These are phyloP conservation scores for Entomortierella chlamydospora DNA, from an alignment of 192 early-diverging fungal genomes.

Conservation along the genomic window DNA sequence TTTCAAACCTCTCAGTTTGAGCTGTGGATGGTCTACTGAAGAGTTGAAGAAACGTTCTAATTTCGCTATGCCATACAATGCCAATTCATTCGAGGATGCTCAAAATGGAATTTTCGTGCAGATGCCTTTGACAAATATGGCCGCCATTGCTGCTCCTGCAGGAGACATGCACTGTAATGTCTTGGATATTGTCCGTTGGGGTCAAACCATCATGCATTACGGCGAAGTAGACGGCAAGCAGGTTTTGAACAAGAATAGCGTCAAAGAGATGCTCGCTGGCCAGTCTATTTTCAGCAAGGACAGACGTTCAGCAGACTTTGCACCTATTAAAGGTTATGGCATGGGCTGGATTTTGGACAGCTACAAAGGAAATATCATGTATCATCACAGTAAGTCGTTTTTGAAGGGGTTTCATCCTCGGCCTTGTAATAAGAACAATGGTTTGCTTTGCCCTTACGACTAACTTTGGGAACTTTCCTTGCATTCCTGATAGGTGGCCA, in stretches of 20 bases:
- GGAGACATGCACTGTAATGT: slow-evolving; percentile 10
- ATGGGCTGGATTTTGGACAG: neutral
- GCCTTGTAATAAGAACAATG: too few relatives aligned
- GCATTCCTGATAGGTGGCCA: slow-evolving; percentile 9
- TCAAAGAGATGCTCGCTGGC: too few relatives aligned
- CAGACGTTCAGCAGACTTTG: neutral
- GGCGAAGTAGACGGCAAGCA: too few relatives aligned
- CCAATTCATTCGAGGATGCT: slow-evolving; percentile 20
- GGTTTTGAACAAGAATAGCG: too few relatives aligned
- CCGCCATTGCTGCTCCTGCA: neutral
- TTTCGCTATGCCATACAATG: slow-evolving; percentile 13
- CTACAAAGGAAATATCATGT: slow-evolving; percentile 7
- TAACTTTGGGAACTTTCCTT: too few relatives aligned
- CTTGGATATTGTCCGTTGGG: neutral
- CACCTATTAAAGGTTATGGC: neutral
- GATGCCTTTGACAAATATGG: neutral
- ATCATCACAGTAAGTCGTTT: neutral
- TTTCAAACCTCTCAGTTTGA: slow-evolving; percentile 11
- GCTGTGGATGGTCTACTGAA: slow-evolving; percentile 13
- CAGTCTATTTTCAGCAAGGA: too few relatives aligned
- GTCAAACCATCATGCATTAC: neutral
- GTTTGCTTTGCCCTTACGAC: neutral
- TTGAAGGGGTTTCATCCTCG: too few relatives aligned
- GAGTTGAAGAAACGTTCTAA: slow-evolving; percentile 28
- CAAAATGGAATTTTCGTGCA: slow-evolving; percentile 10